These are phyloP conservation scores for Tetrahymena elliotti DNA, from an alignment of 73 alveolate species.

Conservation along the genomic window DNA sequence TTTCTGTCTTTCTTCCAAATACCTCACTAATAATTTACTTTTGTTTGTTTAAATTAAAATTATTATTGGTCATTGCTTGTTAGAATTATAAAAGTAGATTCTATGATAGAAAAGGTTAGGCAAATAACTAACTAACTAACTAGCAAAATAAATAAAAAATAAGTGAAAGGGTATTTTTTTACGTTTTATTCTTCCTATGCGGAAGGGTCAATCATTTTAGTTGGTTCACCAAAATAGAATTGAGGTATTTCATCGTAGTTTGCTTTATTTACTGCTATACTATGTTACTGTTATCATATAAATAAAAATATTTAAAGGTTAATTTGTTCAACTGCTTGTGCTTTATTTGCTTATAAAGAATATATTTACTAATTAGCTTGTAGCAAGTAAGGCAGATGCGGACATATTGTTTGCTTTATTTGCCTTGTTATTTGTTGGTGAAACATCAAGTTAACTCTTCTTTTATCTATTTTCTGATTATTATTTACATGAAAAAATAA, in stretches of 20 bases:
- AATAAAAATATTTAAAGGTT: background rate
- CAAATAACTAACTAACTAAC: background rate
- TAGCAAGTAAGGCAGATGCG: background rate
- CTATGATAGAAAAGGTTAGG: background rate
- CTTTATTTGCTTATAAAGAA: background rate
- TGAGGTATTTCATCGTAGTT: constrained; percentile 33
- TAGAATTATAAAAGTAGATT: too few relatives aligned
- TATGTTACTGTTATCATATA: background rate
- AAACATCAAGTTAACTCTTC: background rate
- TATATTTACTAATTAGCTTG: background rate
- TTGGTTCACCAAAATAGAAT: constrained; percentile 22
- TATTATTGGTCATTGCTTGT: background rate
- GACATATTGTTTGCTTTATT: background rate
- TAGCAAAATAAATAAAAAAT: too few relatives aligned
- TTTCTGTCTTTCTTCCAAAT: constrained; percentile 13
- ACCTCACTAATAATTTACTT: constrained; percentile 24
- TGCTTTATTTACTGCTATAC: background rate
- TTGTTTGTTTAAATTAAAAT: background rate
- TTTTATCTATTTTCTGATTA: background rate
- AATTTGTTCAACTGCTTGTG: background rate
- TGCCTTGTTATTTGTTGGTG: background rate
- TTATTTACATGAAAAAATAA: background rate
- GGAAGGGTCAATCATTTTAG: background rate
- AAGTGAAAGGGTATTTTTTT: too few relatives aligned
- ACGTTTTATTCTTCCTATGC: constrained; percentile 11